These are phyloP conservation scores for Eucalyptus fibrosa DNA, from an alignment of 345 rosid species.

Conservation along the genomic window DNA sequence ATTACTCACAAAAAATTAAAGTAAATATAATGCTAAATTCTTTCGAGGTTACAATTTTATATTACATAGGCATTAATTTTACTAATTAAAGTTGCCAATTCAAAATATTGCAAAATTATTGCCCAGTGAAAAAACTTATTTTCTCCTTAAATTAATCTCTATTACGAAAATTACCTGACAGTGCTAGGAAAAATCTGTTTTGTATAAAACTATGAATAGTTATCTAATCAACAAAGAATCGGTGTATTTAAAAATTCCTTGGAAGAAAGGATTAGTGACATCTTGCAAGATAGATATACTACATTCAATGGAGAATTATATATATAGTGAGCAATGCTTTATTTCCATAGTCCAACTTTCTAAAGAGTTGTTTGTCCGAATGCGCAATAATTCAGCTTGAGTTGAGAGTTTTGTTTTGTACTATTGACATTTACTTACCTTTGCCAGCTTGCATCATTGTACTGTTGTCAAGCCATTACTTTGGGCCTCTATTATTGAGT, in stretches of 20 bases:
- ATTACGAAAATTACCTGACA: background rate
- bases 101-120: background rate
- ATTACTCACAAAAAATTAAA: fast-evolving
- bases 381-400: too few species aligned
- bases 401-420: too few species aligned
- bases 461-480: fast-evolving
- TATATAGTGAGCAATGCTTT: too few species aligned
- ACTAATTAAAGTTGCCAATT: background rate
- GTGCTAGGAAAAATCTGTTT: background rate
- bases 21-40: background rate
- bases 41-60: background rate
- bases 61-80: fast-evolving
- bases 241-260: background rate
- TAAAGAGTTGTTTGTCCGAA: too few species aligned
- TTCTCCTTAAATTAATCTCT: background rate
- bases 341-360: too few species aligned
- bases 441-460: too few species aligned
- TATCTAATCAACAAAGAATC: background rate
- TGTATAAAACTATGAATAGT: background rate
- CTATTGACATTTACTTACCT: too few species aligned
- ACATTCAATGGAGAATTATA: background rate
- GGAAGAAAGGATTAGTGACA: background rate
- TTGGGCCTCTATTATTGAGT: too few species aligned
- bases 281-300: fast-evolving
- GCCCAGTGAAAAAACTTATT: background rate